Evolutionary conservation across 179 eudicot species (phyloP).

Genomic region (Spinacia oleracea): DNA sequence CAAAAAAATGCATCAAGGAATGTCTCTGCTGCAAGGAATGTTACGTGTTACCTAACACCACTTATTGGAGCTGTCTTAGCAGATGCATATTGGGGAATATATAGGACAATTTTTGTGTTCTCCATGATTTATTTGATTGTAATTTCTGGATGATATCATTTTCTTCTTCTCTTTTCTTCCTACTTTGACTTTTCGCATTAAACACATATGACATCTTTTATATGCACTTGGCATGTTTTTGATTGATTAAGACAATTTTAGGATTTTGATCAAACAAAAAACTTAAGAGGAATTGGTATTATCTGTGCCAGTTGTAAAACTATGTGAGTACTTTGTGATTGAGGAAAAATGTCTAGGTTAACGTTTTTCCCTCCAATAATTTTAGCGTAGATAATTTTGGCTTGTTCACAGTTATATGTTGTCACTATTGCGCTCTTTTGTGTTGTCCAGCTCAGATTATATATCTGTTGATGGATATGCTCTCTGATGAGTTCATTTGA

Average conservation of each 20-base stretch:
- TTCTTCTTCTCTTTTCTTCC: background rate
- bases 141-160: slow-evolving; percentile 11
- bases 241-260: too few relatives aligned
- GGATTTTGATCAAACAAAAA: too few relatives aligned
- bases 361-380: too few relatives aligned
- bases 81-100: slow-evolving; percentile 48
- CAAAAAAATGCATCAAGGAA: slow-evolving; percentile 37
- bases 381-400: too few relatives aligned
- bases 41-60: slow-evolving; percentile 42
- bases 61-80: slow-evolving; percentile 42
- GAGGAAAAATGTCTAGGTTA: too few relatives aligned
- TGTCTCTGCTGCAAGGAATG: slow-evolving; percentile 46
- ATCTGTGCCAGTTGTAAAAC: too few relatives aligned
- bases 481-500: background rate
- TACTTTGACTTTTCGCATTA: background rate
- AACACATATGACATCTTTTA: background rate
- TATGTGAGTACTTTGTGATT: too few relatives aligned
- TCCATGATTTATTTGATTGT: slow-evolving; percentile 37
- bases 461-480: background rate
- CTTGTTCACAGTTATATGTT: too few relatives aligned
- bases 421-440: too few relatives aligned
- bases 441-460: too few relatives aligned
- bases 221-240: too few relatives aligned
- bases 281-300: too few relatives aligned
- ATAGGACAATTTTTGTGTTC: slow-evolving; percentile 42